These are phyloP conservation scores for Bisporella sp. DNA, from an alignment of 2,329 filamentous ascomycete species.

Conservation along the genomic window DNA sequence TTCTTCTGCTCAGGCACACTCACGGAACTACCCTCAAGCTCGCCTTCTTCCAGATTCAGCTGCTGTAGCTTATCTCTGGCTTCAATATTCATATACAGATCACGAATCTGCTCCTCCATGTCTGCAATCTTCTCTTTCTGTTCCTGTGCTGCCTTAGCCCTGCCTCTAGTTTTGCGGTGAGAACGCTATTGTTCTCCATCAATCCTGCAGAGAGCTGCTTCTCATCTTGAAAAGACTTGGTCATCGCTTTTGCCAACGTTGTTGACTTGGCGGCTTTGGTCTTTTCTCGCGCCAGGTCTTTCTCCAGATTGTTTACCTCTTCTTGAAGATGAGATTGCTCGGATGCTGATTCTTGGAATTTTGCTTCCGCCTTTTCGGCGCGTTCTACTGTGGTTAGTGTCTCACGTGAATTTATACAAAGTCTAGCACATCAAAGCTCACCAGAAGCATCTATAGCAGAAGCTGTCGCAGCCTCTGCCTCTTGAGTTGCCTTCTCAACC, in stretches of 20 bases:
- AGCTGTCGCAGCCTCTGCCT: slow-evolving; percentile 67
- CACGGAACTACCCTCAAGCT: slow-evolving; percentile 67
- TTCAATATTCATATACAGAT: slow-evolving; percentile 81
- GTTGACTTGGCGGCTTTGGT: slow-evolving; percentile 65
- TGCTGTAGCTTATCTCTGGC: slow-evolving; percentile 71
- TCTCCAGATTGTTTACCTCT: slow-evolving; percentile 63
- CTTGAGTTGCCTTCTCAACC: slow-evolving; percentile 81
- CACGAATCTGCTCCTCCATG: slow-evolving; percentile 79
- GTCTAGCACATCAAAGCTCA: too few species aligned
- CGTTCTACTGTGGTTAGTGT: slow-evolving; percentile 19
- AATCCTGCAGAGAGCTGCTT: slow-evolving; percentile 77
- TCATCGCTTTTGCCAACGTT: slow-evolving; percentile 66
- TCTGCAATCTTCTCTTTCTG: slow-evolving; percentile 81
- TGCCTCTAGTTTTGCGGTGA: slow-evolving; percentile 58
- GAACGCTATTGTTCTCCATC: slow-evolving; percentile 71
- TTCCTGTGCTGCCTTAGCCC: slow-evolving; percentile 59
- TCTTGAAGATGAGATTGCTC: slow-evolving; percentile 40
- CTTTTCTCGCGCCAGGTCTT: slow-evolving; percentile 62
- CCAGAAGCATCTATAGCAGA: slow-evolving; percentile 55
- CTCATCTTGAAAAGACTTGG: slow-evolving; percentile 76
- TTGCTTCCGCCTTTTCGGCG: slow-evolving; percentile 41
- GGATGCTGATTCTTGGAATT: slow-evolving; percentile 45
- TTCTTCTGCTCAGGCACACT: slow-evolving; percentile 42
- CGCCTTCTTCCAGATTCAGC: slow-evolving; percentile 53
- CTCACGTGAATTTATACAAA: too few species aligned